These are phyloP conservation scores for Ceratobasidium sp. DNA, from an alignment of 1,284 basidiomycete species.

Conservation along the genomic window DNA sequence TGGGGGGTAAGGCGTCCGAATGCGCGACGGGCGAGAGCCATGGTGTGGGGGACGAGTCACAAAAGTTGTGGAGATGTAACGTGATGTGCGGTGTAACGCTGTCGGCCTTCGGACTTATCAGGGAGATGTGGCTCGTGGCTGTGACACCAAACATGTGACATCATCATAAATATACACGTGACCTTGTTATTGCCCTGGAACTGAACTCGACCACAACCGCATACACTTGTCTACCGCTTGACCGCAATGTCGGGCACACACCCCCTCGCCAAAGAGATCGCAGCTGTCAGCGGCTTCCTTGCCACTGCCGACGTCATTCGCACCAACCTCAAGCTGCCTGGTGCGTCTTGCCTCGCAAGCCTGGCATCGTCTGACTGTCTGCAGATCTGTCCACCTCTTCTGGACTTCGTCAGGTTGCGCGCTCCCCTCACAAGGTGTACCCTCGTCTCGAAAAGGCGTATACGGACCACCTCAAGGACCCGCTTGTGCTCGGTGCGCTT, in stretches of 20 bases:
- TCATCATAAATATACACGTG: constrained; percentile 14
- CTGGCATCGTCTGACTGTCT: constrained; percentile 4
- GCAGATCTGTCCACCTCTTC: constrained; percentile 27
- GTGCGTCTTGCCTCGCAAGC: constrained; percentile 3
- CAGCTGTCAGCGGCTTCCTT: constrained; percentile 27
- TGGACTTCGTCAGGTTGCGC: constrained; percentile 38
- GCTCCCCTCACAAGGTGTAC: constrained; percentile 29
- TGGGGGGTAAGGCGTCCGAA: background rate
- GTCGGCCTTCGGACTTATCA: constrained; percentile 16
- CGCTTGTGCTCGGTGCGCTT: constrained; percentile 31
- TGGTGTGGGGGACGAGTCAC: constrained; percentile 37
- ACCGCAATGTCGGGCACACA: constrained; percentile 11
- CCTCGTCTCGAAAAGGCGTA: constrained; percentile 39
- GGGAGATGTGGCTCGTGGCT: constrained; percentile 16
- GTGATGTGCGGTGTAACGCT: constrained; percentile 21
- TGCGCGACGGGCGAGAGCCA: constrained; percentile 29
- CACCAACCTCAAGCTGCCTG: constrained; percentile 42
- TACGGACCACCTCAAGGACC: constrained; percentile 37
- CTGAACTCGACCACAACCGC: constrained; percentile 26
- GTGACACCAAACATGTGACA: constrained; percentile 2
- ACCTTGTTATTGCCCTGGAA: constrained; percentile 36
- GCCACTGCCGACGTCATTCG: constrained; percentile 24
- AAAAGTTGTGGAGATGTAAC: constrained; percentile 31
- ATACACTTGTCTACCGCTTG: background rate
- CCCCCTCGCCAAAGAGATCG: constrained; percentile 25